Evolutionary conservation across 2,329 filamentous ascomycete genomes (phyloP).

Genomic region (Neoarthrinium moseri): DNA sequence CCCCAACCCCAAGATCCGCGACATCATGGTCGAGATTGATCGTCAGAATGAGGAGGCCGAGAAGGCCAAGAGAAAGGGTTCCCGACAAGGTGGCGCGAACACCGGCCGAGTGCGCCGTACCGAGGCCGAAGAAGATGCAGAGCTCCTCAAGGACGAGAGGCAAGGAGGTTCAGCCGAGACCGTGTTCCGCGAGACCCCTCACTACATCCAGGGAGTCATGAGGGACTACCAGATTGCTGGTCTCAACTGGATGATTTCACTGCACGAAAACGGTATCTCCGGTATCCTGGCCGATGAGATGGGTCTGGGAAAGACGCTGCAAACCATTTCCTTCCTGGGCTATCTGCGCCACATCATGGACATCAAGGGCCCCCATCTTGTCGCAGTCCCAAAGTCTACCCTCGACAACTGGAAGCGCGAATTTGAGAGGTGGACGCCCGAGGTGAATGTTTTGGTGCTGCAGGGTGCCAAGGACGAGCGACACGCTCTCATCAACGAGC

Average conservation of each 20-base stretch:
- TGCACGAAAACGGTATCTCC: conserved; percentile 98
- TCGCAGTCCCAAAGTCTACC: conserved; percentile 94
- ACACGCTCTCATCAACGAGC: conserved; percentile 81
- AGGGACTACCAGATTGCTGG: conserved; percentile 95
- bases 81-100: conserved; percentile 80
- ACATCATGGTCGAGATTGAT: conserved; percentile 93
- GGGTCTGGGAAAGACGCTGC: conserved; percentile 95
- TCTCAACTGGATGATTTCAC: conserved; percentile 94
- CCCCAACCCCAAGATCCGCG: conserved; percentile 89
- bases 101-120: conserved; percentile 81
- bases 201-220: conserved; percentile 87
- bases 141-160: conserved; percentile 83
- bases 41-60: conserved; percentile 78
- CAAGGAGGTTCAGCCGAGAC: conserved; percentile 82
- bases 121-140: conserved; percentile 96
- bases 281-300: conserved; percentile 98
- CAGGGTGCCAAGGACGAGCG: conserved; percentile 96
- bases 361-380: conserved; percentile 86
- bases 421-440: conserved; percentile 90
- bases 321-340: conserved; percentile 95
- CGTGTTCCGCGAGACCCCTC: conserved; percentile 88
- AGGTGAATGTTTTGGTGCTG: conserved; percentile 89
- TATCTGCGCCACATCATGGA: conserved; percentile 90
- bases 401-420: conserved; percentile 98
- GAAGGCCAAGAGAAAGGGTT: conserved; percentile 69